A percentile compares a stretch with the other conserved stretches of the same genome.
These are phyloP conservation scores for Lachnellula cervina DNA, from an alignment of 2,329 filamentous ascomycete species.

Conservation along the genomic window DNA sequence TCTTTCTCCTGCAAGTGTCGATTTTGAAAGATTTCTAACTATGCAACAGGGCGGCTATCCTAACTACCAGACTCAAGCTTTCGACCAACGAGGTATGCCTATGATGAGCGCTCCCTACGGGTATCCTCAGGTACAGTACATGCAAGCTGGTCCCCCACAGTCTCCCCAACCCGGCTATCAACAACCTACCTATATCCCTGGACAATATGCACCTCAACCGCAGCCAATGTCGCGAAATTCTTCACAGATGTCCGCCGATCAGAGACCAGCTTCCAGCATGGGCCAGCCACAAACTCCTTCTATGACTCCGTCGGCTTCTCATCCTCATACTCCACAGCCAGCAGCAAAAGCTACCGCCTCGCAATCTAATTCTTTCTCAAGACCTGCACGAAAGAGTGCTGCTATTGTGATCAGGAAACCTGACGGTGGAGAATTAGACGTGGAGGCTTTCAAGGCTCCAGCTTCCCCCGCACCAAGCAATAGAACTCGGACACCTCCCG, in stretches of 20 bases:
- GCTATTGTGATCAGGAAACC: conserved; percentile 82
- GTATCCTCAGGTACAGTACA: conserved; percentile 48
- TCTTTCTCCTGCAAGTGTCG: conserved; percentile 63
- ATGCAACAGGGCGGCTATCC: conserved; percentile 60
- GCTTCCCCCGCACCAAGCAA: conserved; percentile 51
- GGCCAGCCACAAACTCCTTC: conserved; percentile 32
- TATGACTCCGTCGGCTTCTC: conserved; percentile 30
- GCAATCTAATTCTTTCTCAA: conserved; percentile 32
- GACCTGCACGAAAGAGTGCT: conserved; percentile 53
- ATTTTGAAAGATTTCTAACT: conserved; percentile 56
- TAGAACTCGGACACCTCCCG: conserved; percentile 52
- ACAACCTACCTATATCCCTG: conserved; percentile 35
- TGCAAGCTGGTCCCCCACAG: conserved; percentile 40
- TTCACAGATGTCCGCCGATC: conserved; percentile 66
- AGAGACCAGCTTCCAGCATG: conserved; percentile 43
- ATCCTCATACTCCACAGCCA: conserved; percentile 57
- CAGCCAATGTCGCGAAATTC: conserved; percentile 77
- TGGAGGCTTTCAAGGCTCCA: conserved; percentile 60
- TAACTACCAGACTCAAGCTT: conserved; percentile 48
- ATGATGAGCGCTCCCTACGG: conserved; percentile 35
- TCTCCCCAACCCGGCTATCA: conserved; percentile 45
- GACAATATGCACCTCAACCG: conserved; percentile 43
- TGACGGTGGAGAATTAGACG: conserved; percentile 71
- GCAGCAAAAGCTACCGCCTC: conserved; percentile 42
- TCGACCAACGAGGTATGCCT: conserved; percentile 41